Percentiles rank a stretch among this genome's conserved stretches.
Conservation (phyloP, 768 basidiomycete species). For the Trametes gibbosa region DNA sequence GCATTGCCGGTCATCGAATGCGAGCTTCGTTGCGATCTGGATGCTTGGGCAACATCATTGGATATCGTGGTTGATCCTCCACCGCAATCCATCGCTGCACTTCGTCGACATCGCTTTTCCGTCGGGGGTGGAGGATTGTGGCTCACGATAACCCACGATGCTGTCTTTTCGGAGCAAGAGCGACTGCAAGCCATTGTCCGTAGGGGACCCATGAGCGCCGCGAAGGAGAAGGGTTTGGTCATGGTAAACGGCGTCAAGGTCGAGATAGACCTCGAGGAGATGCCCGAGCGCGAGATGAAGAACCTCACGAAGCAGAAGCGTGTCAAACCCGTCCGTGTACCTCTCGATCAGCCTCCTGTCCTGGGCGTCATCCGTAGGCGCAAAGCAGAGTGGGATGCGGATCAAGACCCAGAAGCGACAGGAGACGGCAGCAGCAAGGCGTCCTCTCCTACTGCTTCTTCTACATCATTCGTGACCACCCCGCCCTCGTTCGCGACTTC, state of each 20-base stretch:
- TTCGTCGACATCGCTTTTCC: constrained; percentile 85
- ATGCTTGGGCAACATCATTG: constrained; percentile 80
- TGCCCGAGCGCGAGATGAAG: constrained; percentile 86
- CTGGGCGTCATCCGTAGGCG: constrained; percentile 66
- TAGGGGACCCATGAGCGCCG: constrained; percentile 53
- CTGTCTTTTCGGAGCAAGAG: constrained; percentile 73
- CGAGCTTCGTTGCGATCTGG: constrained; percentile 88
- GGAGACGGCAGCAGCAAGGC: constrained; percentile 2
- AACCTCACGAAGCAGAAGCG: constrained; percentile 79
- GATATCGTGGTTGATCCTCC: constrained; percentile 94
- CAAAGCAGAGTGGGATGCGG: constrained; percentile 70
- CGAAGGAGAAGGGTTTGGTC: constrained; percentile 77
- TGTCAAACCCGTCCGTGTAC: constrained; percentile 79
- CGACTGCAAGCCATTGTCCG: constrained; percentile 72
- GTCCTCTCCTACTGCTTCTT: constrained; percentile 11
- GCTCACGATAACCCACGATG: constrained; percentile 89
- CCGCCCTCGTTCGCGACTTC: constrained; percentile 70
- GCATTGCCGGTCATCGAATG: constrained; percentile 68
- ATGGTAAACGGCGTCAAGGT: constrained; percentile 88
- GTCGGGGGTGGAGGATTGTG: constrained; percentile 89
- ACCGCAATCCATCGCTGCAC: constrained; percentile 75
- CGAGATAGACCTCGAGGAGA: constrained; percentile 83
- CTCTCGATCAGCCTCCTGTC: constrained; percentile 91
- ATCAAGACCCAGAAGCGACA: constrained; percentile 30
- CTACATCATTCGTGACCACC: constrained; percentile 46